These are phyloP conservation scores for Catunica adiposa DNA, from an alignment of 2,329 filamentous ascomycete species.

Conservation along the genomic window DNA sequence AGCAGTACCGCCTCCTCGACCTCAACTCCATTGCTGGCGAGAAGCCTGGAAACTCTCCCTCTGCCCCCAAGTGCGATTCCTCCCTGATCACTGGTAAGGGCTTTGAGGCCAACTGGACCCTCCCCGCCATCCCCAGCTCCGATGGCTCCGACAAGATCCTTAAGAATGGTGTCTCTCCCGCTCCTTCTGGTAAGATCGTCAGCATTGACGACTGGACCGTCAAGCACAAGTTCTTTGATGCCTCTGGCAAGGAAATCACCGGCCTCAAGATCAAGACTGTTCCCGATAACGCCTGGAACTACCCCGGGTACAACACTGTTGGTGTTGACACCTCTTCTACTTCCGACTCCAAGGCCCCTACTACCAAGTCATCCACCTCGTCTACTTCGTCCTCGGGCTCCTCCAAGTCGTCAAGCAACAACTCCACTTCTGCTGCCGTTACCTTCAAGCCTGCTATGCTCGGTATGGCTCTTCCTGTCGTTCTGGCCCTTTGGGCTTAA, in stretches of 20 bases:
- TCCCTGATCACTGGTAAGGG: constrained; percentile 48
- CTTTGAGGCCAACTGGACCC: constrained; percentile 65
- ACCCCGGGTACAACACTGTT: constrained; percentile 27
- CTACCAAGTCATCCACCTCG: constrained; percentile 1
- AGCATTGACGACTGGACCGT: constrained; percentile 48
- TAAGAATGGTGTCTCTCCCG: constrained; percentile 52
- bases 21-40: constrained; percentile 47
- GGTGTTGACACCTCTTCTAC: constrained; percentile 14
- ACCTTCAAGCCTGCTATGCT: constrained; percentile 14
- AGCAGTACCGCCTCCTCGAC: constrained; percentile 60
- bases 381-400: constrained; percentile 7
- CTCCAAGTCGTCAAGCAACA: neutral
- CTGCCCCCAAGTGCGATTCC: constrained; percentile 45
- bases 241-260: constrained; percentile 26
- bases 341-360: constrained; percentile 6
- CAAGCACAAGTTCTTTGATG: constrained; percentile 25
- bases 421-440: constrained; percentile 10
- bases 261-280: constrained; percentile 33
- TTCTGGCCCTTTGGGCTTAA: constrained; percentile 14
- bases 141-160: constrained; percentile 56
- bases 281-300: constrained; percentile 29
- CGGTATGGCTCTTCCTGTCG: constrained; percentile 13
- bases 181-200: constrained; percentile 51
- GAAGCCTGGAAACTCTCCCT: constrained; percentile 32
- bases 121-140: constrained; percentile 44